Conservation (phyloP, 1,139 yeast genomes). For the Suhomyces guaymorum region DNA sequence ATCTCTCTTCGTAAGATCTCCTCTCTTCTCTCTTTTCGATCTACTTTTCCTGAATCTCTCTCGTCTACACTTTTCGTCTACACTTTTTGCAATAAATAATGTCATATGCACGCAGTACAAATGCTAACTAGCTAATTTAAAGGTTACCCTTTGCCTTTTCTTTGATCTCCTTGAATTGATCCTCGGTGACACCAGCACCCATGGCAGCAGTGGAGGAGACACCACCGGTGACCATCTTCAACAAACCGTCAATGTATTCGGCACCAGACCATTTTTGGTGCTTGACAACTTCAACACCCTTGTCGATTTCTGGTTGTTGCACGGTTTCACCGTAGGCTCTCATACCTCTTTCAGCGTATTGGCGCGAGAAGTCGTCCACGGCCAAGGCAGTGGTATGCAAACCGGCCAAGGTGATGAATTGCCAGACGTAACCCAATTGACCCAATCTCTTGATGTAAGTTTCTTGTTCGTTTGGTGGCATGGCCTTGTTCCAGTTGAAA, state of each 20-base stretch:
- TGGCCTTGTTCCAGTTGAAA: conserved; percentile 96
- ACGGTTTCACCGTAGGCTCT: conserved; percentile 88
- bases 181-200: conserved; percentile 99
- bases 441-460: conserved; percentile 88
- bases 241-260: conserved; percentile 88
- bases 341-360: conserved; percentile 85
- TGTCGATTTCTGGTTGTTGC: conserved; percentile 86
- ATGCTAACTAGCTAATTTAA: conserved; percentile 1
- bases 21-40: too few species aligned
- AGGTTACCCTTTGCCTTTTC: conserved; percentile 9
- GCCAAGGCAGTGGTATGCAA: conserved; percentile 95
- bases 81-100: too few species aligned
- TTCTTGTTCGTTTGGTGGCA: conserved; percentile 84
- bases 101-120: too few species aligned
- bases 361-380: conserved; percentile 79
- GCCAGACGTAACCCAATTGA: conserved; percentile 94
- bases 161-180: conserved; percentile 67
- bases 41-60: too few species aligned
- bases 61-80: too few species aligned
- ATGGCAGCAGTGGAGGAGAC: conserved; percentile 94
- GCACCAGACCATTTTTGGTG: conserved; percentile 99
- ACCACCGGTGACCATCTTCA: conserved; percentile 93
- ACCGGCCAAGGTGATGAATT: conserved; percentile 96
- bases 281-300: conserved; percentile 92
- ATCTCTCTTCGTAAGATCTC: too few species aligned